Evolutionary conservation across 164 flowering plant species (phyloP), one percentile per base, ranked within the genome.

Genomic region (Vitis amurensis): DNA sequence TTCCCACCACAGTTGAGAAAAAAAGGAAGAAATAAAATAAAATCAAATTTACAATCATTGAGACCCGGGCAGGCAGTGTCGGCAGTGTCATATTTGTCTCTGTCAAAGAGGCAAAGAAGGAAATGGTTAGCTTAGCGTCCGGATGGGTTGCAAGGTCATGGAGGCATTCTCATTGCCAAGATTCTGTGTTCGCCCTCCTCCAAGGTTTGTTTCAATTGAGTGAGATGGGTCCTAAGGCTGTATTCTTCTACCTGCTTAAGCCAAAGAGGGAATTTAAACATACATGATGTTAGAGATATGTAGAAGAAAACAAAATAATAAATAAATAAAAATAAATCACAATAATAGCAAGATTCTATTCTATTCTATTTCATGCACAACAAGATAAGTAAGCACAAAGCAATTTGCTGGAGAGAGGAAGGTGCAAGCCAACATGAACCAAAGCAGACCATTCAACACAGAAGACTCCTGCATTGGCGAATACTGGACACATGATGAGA

Each of bases 151-250:
- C 27, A 6, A 37, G 72, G 70, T 78, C 77, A 79, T 64, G 61
- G 67, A 64, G 59, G 61, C 58, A 52, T 69, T 61, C 61, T 68
- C 57, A 73, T 55, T 65, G 77, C 72, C 59, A 70, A 52, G 10
- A 64, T 56, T 29, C 72, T 66, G 55, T 55, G 73, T 64, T 75
- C 55, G 16, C 59, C 74, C 16, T 59, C 74, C 66, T 59, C 53
- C 66, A 69, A 64, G 73, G 66, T 72, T 76, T 78, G 78, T 74
- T 76, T 82, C 77, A 74, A 74, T 79, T 91, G 98, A 69, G 90
- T 73, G 15, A 91, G 85, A 79, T 90, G 91, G 4, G 91, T 82
- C 73, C 83, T 84, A 44, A 87, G 83, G 79, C 94, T 89, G 77
- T 74, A 73, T 75, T 91, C 97, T 68, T 88, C 87, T 17, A 84